Evolutionary conservation across 2,329 filamentous ascomycete species (phyloP).

Genomic region (Sphaerulina musiva): DNA sequence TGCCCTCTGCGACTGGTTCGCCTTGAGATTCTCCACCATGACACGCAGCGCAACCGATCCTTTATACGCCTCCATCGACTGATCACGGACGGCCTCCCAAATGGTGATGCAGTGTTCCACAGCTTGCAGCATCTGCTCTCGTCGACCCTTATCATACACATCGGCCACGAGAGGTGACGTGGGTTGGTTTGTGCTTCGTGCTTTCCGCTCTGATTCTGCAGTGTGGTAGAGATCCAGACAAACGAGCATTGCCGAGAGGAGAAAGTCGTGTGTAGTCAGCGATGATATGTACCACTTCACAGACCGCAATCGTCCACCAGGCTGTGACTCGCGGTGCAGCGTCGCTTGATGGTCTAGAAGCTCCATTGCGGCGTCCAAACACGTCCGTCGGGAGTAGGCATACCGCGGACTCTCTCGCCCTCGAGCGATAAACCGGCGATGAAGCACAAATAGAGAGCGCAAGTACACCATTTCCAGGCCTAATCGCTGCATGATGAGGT

Average conservation of each 20-base stretch:
- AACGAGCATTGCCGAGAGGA: constrained; percentile 78
- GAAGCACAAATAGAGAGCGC: constrained; percentile 81
- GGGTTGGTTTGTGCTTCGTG: constrained; percentile 27
- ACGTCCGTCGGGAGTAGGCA: constrained; percentile 72
- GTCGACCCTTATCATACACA: constrained; percentile 42
- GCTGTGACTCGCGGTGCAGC: constrained; percentile 66
- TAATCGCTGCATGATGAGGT: constrained; percentile 71
- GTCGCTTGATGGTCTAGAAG: constrained; percentile 71
- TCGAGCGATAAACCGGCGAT: constrained; percentile 76
- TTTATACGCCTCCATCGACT: constrained; percentile 86
- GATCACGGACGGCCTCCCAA: constrained; percentile 70
- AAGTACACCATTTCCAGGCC: constrained; percentile 79
- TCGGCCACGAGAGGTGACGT: constrained; percentile 31
- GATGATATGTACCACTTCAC: constrained; percentile 75
- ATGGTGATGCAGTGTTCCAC: constrained; percentile 69
- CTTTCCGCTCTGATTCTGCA: constrained; percentile 40
- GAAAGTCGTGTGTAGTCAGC: constrained; percentile 75
- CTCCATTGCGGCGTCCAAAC: constrained; percentile 79
- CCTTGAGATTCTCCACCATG: constrained; percentile 72
- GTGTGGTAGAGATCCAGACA: constrained; percentile 74
- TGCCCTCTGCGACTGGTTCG: constrained; percentile 32
- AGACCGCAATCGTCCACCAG: constrained; percentile 62
- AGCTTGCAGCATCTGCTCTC: constrained; percentile 67
- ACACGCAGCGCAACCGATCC: constrained; percentile 73
- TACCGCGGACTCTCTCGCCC: constrained; percentile 75